Conservation (phyloP, 2,329 filamentous ascomycete species). For the Lasiodiplodia sp. region DNA sequence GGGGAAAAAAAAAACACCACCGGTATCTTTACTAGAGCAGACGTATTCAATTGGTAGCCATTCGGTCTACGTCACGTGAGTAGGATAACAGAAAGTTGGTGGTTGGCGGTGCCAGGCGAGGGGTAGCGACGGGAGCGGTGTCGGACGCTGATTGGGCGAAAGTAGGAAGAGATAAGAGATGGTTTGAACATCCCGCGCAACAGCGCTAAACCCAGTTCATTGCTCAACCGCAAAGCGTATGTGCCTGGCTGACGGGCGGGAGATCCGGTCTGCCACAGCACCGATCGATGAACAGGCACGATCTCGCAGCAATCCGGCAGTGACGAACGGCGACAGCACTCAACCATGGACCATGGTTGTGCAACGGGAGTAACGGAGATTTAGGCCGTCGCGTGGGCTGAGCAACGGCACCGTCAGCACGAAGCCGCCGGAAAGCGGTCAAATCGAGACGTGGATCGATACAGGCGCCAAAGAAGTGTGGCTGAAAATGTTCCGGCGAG, state of each 20-base stretch:
- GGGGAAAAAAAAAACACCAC: too few species aligned
- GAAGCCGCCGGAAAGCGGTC: neutral
- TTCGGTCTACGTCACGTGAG: neutral
- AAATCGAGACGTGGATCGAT: neutral
- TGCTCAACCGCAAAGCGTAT: neutral
- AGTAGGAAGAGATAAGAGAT: slow-evolving; percentile 11
- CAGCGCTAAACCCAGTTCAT: slow-evolving; percentile 7
- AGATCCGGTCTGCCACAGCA: neutral
- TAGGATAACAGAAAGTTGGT: neutral
- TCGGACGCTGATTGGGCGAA: slow-evolving; percentile 2
- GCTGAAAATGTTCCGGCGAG: neutral
- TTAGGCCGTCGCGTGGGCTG: neutral
- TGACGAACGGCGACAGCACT: neutral
- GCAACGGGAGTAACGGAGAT: neutral
- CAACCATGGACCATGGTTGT: too few species aligned
- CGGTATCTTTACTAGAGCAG: neutral
- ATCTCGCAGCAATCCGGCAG: neutral
- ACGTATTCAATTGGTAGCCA: neutral
- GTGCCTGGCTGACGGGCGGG: slow-evolving; percentile 8
- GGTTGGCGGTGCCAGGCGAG: neutral
- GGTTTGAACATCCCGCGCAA: slow-evolving; percentile 4
- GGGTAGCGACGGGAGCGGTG: neutral
- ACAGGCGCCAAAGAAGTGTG: neutral
- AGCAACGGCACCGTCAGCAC: neutral
- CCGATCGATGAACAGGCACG: neutral